These are phyloP conservation scores for Pythium biforme DNA, from an alignment of 352 stramenopile species.

Conservation along the genomic window DNA sequence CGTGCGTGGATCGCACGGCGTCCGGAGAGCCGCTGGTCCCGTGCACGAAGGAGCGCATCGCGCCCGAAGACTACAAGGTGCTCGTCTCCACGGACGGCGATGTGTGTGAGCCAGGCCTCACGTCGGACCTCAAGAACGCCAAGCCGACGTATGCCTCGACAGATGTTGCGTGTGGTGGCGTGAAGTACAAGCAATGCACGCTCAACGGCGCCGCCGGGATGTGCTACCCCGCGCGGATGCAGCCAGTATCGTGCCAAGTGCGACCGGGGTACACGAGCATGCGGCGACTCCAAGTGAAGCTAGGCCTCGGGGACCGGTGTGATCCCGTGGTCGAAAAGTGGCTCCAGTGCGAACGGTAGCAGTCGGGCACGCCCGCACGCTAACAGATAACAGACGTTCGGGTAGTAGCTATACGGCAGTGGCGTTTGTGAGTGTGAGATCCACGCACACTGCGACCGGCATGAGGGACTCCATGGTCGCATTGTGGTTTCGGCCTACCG, in stretches of 20 bases:
- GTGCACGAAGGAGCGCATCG: slow-evolving; percentile 4
- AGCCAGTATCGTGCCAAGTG: slow-evolving; percentile 12
- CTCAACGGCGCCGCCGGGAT: slow-evolving; percentile 5
- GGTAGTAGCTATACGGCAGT: too few relatives aligned
- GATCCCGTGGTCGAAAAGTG: slow-evolving; percentile 19
- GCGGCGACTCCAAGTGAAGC: slow-evolving; percentile 13
- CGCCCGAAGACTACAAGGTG: neutral
- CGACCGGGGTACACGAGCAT: neutral
- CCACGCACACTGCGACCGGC: too few relatives aligned
- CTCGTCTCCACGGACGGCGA: neutral
- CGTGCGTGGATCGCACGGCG: slow-evolving; percentile 6
- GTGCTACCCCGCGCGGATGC: slow-evolving; percentile 14
- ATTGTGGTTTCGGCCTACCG: too few relatives aligned
- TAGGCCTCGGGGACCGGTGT: slow-evolving; percentile 16
- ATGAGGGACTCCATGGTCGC: too few relatives aligned
- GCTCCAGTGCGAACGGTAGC: slow-evolving; percentile 7
- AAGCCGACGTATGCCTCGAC: slow-evolving; percentile 1
- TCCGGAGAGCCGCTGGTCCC: slow-evolving; percentile 1
- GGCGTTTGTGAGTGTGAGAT: too few relatives aligned
- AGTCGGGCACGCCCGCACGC: too few relatives aligned
- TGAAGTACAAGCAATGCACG: slow-evolving; percentile 24
- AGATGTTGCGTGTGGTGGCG: slow-evolving; percentile 11
- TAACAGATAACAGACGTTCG: too few relatives aligned
- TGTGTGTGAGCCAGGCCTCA: slow-evolving; percentile 5
- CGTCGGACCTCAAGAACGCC: slow-evolving; percentile 11